Base-by-base conservation (phyloP, 768 basidiomycete species). In the Mycena pura region DNA sequence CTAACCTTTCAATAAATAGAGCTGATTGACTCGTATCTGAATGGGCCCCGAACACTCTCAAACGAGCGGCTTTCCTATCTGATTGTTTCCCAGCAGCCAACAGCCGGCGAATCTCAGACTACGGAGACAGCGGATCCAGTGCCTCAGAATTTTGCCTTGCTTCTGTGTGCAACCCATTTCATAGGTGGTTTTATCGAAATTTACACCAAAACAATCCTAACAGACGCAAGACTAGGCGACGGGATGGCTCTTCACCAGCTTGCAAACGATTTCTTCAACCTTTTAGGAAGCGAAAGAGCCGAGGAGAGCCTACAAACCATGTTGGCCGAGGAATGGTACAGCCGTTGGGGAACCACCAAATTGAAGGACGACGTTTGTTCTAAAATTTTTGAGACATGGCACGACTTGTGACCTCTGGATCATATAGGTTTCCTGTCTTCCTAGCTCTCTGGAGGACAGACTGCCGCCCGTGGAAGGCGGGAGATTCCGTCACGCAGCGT, bases 191-290 rank as follows among this genome's bases (percentile, higher is more conserved):
- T 34, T n/a, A n/a, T n/a, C 7, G 17, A 6, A 10, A 27, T 21
- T 5, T 24, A 17, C 2, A 22, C 14, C 3, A 36, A n/a, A n/a
- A 1, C 27, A 1, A 5, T 15, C 28, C 27, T n/a, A n/a, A n/a
- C n/a, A 43, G 9, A 22, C 5, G 15, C 6, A 19, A 13, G 0
- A 40, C 17, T 25, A 64, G 63, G 92, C 19, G 93, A 95, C 70
- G 93, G 93, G 21, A 93, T 93, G 88, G 90, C 92, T 1, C 80
- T 94, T 17, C 92, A 94, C 73, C 81, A 84, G 59, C 90, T 89
- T 62, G 91, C 90, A 24, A 92, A 92, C 71, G 90, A 93, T 65
- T 87, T 94, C 69, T 89, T 93, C 70, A 72, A 76, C 17, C 76
- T 94, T 3, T 76, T 93, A 38, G 87, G 83, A 0, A 68, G 78